Evolutionary conservation across 208 protist species (phyloP), one percentile per base, ranked within the genome.

Genomic region (Porcisia hertigi): DNA sequence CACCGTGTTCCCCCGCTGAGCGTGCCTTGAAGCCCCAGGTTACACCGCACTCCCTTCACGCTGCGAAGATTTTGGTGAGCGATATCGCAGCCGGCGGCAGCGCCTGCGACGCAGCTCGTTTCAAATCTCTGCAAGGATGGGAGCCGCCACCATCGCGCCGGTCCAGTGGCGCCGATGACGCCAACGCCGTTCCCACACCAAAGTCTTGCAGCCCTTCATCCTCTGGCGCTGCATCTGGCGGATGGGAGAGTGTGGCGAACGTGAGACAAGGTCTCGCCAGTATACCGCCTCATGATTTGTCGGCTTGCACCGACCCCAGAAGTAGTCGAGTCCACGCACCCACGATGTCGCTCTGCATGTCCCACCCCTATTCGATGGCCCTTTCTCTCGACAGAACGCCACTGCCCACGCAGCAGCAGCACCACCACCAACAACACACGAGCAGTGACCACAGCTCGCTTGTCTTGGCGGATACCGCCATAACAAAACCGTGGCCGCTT

Each of bases 311-410:
- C 62, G 30, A 34, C 18, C 18, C 62, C 62, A 14, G 20, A 7
- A 14, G 18, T 7, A n/a, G 62, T 41, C 18, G 62, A 34, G 8
- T 11, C 18, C 39, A n/a, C 53, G 6, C 25, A n/a, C 59, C 25
- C 39, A 49, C 39, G 36, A n/a, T 64, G 43, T 34, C 76, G 39
- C 69, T 71, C 16, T 34, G 36, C 69, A 69, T 69, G 25, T 12
- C 23, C n/a, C 23, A 62, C 4, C 67, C 66, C 18, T 4, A 9
- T 6, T 47, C 66, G n/a, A 62, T n/a, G 20, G n/a, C 47, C 9
- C 57, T 49, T 8, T 74, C 69, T 2, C 69, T 36, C 58, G 34
- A 63, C 58, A 16, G 30, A 63, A 43, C 58, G 58, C 58, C 34
- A 18, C 34, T 25, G 34, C 58, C 58, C 41, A 34, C 9, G 2